Evolutionary conservation across 169 alveolate genomes (phyloP), one percentile per base, ranked within the genome.

Genomic region (Plasmodium berghei): DNA sequence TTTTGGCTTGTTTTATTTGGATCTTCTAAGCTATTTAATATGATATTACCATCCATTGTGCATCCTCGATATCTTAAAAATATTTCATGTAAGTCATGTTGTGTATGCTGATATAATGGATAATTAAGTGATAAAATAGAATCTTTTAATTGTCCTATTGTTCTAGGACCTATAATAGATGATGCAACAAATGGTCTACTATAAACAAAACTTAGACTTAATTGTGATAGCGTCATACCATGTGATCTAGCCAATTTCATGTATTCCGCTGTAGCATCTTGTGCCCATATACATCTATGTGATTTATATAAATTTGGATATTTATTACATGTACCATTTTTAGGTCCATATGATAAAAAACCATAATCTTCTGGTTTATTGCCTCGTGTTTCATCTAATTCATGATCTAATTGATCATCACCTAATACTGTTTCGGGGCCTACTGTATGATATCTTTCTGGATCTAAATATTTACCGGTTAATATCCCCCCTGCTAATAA

Each of bases 201-300:
- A 61, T 91, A 83, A 34, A 72, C 94, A 94, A 95, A 95, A 56
- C 93, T 52, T 61, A 94, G 86, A 28, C 95, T 94, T 46, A 95
- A 74, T 58, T 95, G 97, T 24, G 96, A 40, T 42, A 94, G 73
- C 16, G 97, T 85, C 83, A 94, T 80, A 10, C 97, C 97, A 73
- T 87, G 93, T 1, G 94, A 89, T 58, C 97, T 87, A 10, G 96
- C 97, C 34, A 93, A 64, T 77, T 95, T 95, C 69, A 95, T 48
- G 58, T 94, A 90, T 73, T 95, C 97, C 18, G 93, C 97, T 28
- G 95, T 93, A 16, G 93, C 93, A 88, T 95, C 95, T 70, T 95
- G 97, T 28, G 94, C 92, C 97, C 97, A 95, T 45, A 95, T 94
- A 45, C 97, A 92, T 54, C 97, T 94, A 89, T 95, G 97, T n/a